A percentile compares a stretch with the other conserved stretches of the same genome.
These are phyloP conservation scores for Penicillium parvum DNA, from an alignment of 495 filamentous ascomycete species.

Conservation along the genomic window DNA sequence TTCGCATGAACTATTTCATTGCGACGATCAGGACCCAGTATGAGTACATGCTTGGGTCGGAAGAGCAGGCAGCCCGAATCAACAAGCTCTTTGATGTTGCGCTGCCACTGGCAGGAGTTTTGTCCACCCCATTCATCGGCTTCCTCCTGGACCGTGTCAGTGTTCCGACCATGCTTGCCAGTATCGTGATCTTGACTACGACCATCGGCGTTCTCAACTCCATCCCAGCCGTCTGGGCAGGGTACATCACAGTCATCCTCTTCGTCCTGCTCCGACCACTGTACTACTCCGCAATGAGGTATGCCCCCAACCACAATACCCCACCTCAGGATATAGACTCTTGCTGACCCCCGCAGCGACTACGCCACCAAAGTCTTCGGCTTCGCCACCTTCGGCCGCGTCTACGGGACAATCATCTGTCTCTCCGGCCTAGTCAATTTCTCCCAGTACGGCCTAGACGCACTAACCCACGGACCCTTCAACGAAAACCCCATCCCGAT, in stretches of 20 bases:
- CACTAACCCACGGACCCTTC: slow-evolving; percentile 70
- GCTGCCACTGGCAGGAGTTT: slow-evolving; percentile 76
- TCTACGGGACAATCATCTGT: slow-evolving; percentile 91
- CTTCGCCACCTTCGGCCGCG: slow-evolving; percentile 86
- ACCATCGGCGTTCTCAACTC: slow-evolving; percentile 74
- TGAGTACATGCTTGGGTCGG: slow-evolving; percentile 62
- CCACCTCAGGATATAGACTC: neutral
- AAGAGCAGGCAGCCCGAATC: slow-evolving; percentile 57
- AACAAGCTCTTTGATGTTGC: slow-evolving; percentile 92
- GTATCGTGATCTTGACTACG: slow-evolving; percentile 71
- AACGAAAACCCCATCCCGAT: slow-evolving; percentile 71
- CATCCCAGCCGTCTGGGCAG: slow-evolving; percentile 65
- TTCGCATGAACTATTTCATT: slow-evolving; percentile 95
- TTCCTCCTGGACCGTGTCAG: slow-evolving; percentile 64
- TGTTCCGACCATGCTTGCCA: slow-evolving; percentile 62
- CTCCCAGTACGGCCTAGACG: slow-evolving; percentile 74
- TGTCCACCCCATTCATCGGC: slow-evolving; percentile 84
- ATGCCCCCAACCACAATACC: slow-evolving; percentile 22
- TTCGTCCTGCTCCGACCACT: slow-evolving; percentile 58
- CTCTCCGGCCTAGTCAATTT: slow-evolving; percentile 83
- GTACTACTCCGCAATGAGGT: slow-evolving; percentile 52
- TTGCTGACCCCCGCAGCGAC: slow-evolving; percentile 50
- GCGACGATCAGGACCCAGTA: slow-evolving; percentile 87
- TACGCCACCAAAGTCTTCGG: slow-evolving; percentile 94
- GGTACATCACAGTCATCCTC: slow-evolving; percentile 69